Base-by-base conservation (phyloP, 495 filamentous ascomycete genomes). In the Tuber borchii region DNA sequence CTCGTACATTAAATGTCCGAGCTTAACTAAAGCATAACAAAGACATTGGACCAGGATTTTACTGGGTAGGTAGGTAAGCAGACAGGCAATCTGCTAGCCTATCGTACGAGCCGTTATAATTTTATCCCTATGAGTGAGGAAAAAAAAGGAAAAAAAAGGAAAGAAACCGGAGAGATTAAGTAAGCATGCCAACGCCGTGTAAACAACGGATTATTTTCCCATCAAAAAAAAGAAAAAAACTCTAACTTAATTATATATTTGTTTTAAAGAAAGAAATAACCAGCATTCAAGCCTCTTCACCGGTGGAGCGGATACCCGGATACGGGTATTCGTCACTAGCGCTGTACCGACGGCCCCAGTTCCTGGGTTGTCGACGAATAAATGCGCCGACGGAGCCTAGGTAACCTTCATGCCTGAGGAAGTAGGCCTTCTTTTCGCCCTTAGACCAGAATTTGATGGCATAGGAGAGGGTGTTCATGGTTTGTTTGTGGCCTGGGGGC, bases 391-490 rank as follows among this genome's bases (percentile, higher is more conserved):
- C 95, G 19, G 95, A 91, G n/a, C 95, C 95, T 2, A 99, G 87
- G 85, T 97, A 99, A 40, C 95, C 95, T 81, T 99, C 95, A 80
- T 99, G 95, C 16, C 96, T 90, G 65, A 99, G 83, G 83, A 99
- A 99, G 84, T 97, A 98, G 14, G 95, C 95, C 84, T 97, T 92
- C 84, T 96, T 97, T 82, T 90, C 87, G 75, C 96, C 95, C 80
- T 95, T 92, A 80, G 91, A 94, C 95, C 95, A 99, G 85, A 97
- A 99, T 74, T 91, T 91, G 85, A 98, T 98, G 82, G 95, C 95
- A 82, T 95, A 98, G 51, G 91, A 92, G 1, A 99, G 87, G 0
- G 95, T 97, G 83, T 97, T 95, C 91, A 99, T 98, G 22, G 95
- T 99, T 84, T 98, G 96, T 17, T 90, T 89, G 84, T 99, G 95